Percentiles rank a stretch among this genome's conserved stretches.
Evolutionary conservation across 1,284 basidiomycete genomes (phyloP).

Genomic region (Cystobasidium sp.): DNA sequence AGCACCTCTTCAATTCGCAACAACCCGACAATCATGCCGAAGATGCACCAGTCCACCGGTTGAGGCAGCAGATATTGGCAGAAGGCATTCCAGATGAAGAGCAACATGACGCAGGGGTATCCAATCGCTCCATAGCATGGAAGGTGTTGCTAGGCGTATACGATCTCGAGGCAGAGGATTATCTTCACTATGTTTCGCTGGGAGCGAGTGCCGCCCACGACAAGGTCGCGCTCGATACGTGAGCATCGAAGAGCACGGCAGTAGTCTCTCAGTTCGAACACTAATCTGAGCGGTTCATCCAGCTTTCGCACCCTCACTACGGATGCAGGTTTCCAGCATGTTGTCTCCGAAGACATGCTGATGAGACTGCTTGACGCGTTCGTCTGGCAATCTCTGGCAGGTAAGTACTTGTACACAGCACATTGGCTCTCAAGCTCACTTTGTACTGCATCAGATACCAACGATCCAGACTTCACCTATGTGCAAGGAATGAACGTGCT

Average conservation of each 20-base stretch:
- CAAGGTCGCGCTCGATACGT: constrained; percentile 63
- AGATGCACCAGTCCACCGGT: constrained; percentile 6
- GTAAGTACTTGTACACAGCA: constrained; percentile 43
- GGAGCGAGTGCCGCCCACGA: constrained; percentile 28
- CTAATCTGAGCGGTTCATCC: neutral
- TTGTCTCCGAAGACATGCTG: constrained; percentile 95
- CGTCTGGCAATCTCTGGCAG: constrained; percentile 88
- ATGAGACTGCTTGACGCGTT: constrained; percentile 92
- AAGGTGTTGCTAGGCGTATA: constrained; percentile 84
- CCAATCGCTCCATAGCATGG: constrained; percentile 67
- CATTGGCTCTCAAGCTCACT: neutral
- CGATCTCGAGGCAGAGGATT: constrained; percentile 69
- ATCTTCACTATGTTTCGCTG: constrained; percentile 72
- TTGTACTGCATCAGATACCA: constrained; percentile 45
- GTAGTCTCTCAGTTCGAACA: neutral
- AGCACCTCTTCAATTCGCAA: neutral
- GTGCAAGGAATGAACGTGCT: constrained; percentile 99
- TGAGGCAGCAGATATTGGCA: constrained; percentile 18
- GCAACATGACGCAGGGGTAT: constrained; percentile 10
- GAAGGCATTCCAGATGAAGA: constrained; percentile 22
- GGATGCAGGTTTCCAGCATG: constrained; percentile 90
- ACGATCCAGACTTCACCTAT: constrained; percentile 68
- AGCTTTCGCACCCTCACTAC: constrained; percentile 83
- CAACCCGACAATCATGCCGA: neutral
- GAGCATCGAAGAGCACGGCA: neutral